Evolutionary conservation across 1,284 basidiomycete species (phyloP).

Genomic region (Limonomyces culmigenus): DNA sequence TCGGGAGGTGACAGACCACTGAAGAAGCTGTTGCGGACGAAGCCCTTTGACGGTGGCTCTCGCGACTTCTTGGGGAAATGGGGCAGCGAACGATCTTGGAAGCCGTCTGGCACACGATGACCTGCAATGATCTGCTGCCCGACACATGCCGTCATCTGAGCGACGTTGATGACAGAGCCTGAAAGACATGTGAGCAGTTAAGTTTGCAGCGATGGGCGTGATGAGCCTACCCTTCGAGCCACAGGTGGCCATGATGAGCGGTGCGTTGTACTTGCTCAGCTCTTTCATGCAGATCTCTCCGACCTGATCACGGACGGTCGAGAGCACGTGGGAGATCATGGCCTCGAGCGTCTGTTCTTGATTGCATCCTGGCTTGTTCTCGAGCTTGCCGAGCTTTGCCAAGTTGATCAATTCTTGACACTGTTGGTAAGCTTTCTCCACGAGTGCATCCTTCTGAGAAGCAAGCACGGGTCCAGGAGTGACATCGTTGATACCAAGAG

Average conservation of each 20-base stretch:
- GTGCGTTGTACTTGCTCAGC: slow-evolving; percentile 90
- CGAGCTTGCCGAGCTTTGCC: slow-evolving; percentile 85
- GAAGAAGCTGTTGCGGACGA: slow-evolving; percentile 96
- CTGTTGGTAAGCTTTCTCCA: slow-evolving; percentile 79
- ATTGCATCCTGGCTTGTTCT: slow-evolving; percentile 93
- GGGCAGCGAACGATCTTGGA: slow-evolving; percentile 96
- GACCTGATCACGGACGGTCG: slow-evolving; percentile 89
- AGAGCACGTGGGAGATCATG: slow-evolving; percentile 85
- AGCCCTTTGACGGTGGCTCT: slow-evolving; percentile 95
- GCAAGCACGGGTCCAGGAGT: slow-evolving; percentile 83
- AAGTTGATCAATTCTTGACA: slow-evolving; percentile 79
- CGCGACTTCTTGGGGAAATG: slow-evolving; percentile 98
- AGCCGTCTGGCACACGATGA: slow-evolving; percentile 96
- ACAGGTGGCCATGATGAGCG: slow-evolving; percentile 97
- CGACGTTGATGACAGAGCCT: slow-evolving; percentile 99
- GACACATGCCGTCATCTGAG: slow-evolving; percentile 99
- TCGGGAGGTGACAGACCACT: slow-evolving; percentile 90
- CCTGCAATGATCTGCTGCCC: slow-evolving; percentile 98
- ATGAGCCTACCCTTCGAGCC: slow-evolving; percentile 77
- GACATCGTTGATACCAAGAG: slow-evolving; percentile 96
- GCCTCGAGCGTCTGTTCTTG: slow-evolving; percentile 96
- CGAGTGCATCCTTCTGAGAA: slow-evolving; percentile 71
- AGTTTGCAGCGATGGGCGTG: too few species aligned
- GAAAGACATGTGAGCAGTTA: too few species aligned
- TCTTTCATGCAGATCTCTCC: slow-evolving; percentile 98